phyloP scores from a whole-genome alignment of 305 asterid genomes.

The Salvia sclarea region DNA sequence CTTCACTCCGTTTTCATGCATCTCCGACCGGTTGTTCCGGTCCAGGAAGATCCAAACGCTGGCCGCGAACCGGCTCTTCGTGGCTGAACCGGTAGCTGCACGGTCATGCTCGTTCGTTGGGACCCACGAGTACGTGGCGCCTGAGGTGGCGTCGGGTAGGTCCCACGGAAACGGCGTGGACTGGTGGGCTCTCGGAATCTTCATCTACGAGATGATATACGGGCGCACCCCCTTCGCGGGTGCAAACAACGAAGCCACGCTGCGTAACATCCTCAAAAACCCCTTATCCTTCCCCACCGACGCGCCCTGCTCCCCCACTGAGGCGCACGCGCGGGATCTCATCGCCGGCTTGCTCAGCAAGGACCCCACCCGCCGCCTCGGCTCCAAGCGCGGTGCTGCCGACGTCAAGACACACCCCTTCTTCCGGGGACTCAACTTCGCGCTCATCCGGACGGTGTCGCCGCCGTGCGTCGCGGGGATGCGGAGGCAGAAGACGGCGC shows the following conservation, averaged over 20 bases:
- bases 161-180: conserved; percentile 93
- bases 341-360: conserved; percentile 58
- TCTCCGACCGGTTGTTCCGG: conserved; percentile 61
- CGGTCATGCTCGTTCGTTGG: conserved; percentile 86
- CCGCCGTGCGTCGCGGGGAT: conserved; percentile 66
- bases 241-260: conserved; percentile 51
- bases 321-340: conserved; percentile 63
- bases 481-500: conserved; percentile 37
- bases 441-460: conserved; percentile 61
- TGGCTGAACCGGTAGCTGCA: conserved; percentile 88
- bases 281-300: conserved; percentile 54
- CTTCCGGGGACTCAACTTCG: conserved; percentile 75
- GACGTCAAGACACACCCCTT: conserved; percentile 84
- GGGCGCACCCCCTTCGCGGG: conserved; percentile 87
- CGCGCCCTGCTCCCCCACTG: conserved; percentile 42
- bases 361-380: conserved; percentile 70
- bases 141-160: conserved; percentile 81
- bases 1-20: conserved; percentile 62
- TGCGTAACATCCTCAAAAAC: conserved; percentile 53
- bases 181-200: conserved; percentile 93
- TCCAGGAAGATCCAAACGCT: conserved; percentile 62
- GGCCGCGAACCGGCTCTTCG: conserved; percentile 66
- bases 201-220: conserved; percentile 80
- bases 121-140: conserved; percentile 95
- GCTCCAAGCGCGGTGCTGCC: conserved; percentile 85